Percentiles rank a stretch among this genome's conserved stretches.
phyloP scores from a whole-genome alignment of 768 basidiomycete genomes.

The Tylopilus intermedius region DNA sequence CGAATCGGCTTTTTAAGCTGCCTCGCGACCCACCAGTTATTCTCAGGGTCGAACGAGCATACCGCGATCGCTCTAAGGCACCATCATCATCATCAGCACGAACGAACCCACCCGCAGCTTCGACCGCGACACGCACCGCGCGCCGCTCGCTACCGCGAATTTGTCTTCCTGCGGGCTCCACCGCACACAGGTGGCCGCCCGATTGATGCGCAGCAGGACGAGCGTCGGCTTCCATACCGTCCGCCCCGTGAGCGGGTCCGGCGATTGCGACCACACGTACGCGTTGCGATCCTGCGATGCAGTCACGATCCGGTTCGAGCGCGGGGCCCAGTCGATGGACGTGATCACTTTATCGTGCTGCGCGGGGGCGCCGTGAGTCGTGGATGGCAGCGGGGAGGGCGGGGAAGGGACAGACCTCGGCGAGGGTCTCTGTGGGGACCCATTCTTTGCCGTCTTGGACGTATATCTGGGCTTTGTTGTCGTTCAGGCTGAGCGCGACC shows the following conservation, averaged over 20 bases:
- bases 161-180: slow-evolving; percentile 99
- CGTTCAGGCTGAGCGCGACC: slow-evolving; percentile 87
- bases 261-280: slow-evolving; percentile 91
- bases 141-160: slow-evolving; percentile 96
- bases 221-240: slow-evolving; percentile 91
- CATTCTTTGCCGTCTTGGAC: slow-evolving; percentile 62
- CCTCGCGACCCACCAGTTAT: slow-evolving; percentile 99
- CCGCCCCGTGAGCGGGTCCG: slow-evolving; percentile 67
- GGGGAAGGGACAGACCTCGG: slow-evolving; percentile 55
- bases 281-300: slow-evolving; percentile 99
- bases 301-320: slow-evolving; percentile 95
- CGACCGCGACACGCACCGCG: slow-evolving; percentile 48
- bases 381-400: background rate
- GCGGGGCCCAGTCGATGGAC: slow-evolving; percentile 97
- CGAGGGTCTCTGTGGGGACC: slow-evolving; percentile 67
- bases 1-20: slow-evolving; percentile 96
- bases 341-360: slow-evolving; percentile 98
- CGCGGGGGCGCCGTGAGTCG: background rate
- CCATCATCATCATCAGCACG: background rate
- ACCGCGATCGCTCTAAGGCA: slow-evolving; percentile 78
- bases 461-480: slow-evolving; percentile 82
- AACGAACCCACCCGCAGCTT: background rate
- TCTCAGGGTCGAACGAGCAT: slow-evolving; percentile 95
- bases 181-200: slow-evolving; percentile 89
- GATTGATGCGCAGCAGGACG: slow-evolving; percentile 91